Percentiles rank a stretch among this genome's conserved stretches.
Conservation (phyloP, 2,329 filamentous ascomycete species). For the Chrysoporthe deuterocubensis region DNA sequence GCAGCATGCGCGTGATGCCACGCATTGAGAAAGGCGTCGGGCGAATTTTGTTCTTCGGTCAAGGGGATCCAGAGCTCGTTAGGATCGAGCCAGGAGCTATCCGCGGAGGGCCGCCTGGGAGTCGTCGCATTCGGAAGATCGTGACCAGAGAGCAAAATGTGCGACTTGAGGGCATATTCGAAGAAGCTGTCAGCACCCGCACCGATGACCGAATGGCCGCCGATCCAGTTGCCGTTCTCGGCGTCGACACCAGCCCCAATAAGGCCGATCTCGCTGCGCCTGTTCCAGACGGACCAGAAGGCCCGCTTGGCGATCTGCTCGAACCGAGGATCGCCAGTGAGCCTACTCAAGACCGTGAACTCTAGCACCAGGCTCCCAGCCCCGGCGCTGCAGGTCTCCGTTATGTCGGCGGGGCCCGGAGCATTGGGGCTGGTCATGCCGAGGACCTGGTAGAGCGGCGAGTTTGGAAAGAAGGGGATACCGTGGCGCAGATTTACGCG, state of each 20-base stretch:
- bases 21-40: slow-evolving; percentile 77
- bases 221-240: slow-evolving; percentile 87
- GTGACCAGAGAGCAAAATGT: slow-evolving; percentile 84
- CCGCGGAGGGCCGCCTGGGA: slow-evolving; percentile 42
- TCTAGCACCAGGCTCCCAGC: slow-evolving; percentile 95
- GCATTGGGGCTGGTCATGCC: slow-evolving; percentile 38
- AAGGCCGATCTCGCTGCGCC: slow-evolving; percentile 82
- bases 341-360: slow-evolving; percentile 85
- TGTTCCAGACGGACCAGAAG: slow-evolving; percentile 96
- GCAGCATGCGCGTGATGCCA: slow-evolving; percentile 87
- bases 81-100: slow-evolving; percentile 60
- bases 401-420: slow-evolving; percentile 68
- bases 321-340: slow-evolving; percentile 86
- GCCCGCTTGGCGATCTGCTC: slow-evolving; percentile 88
- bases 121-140: slow-evolving; percentile 57
- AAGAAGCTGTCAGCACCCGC: slow-evolving; percentile 98
- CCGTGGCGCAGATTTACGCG: slow-evolving; percentile 89
- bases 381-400: slow-evolving; percentile 94
- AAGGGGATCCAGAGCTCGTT: slow-evolving; percentile 66
- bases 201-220: slow-evolving; percentile 88
- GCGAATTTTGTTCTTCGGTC: slow-evolving; percentile 67
- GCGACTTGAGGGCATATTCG: slow-evolving; percentile 94
- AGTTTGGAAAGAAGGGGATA: slow-evolving; percentile 90
- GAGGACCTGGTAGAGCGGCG: slow-evolving; percentile 69
- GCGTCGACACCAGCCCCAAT: slow-evolving; percentile 89